Evolutionary conservation across 768 basidiomycete genomes (phyloP).

Genomic region (Phaeotremella skinneri): DNA sequence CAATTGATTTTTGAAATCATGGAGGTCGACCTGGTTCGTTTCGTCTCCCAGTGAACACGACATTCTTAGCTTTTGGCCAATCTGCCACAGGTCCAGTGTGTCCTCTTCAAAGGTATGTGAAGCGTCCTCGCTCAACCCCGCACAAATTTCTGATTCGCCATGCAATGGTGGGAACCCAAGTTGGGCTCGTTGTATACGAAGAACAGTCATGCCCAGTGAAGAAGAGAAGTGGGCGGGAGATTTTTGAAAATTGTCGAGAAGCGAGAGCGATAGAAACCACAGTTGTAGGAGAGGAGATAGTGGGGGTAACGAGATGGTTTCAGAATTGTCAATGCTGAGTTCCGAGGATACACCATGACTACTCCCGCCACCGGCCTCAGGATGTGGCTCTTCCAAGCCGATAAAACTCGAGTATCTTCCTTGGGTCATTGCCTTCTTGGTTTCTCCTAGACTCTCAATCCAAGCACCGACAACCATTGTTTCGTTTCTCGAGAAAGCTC

Average conservation of each 20-base stretch:
- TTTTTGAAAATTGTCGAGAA: slow-evolving; percentile 41
- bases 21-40: not conserved
- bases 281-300: slow-evolving; percentile 1
- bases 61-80: not conserved
- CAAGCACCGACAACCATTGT: slow-evolving; percentile 25
- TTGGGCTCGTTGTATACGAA: slow-evolving; percentile 32
- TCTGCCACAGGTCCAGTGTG: slow-evolving; percentile 14
- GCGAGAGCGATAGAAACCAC: slow-evolving; percentile 30
- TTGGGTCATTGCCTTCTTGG: not conserved
- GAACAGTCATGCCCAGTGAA: slow-evolving; percentile 27
- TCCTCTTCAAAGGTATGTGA: not conserved
- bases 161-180: slow-evolving; percentile 40
- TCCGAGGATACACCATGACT: not conserved
- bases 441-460: slow-evolving; percentile 24
- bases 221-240: slow-evolving; percentile 37
- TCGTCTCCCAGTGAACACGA: not conserved
- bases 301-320: not conserved
- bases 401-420: not conserved
- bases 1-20: not conserved
- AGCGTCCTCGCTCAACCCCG: slow-evolving; percentile 33
- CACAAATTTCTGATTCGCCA: slow-evolving; percentile 30
- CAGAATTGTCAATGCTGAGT: not conserved
- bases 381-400: not conserved
- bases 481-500: slow-evolving; percentile 40
- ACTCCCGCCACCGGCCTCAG: not conserved